Evolutionary conservation across 371 early-diverging fungal genomes (phyloP), one percentile per base, ranked within the genome.

Genomic region (Rhizopus delemar): DNA sequence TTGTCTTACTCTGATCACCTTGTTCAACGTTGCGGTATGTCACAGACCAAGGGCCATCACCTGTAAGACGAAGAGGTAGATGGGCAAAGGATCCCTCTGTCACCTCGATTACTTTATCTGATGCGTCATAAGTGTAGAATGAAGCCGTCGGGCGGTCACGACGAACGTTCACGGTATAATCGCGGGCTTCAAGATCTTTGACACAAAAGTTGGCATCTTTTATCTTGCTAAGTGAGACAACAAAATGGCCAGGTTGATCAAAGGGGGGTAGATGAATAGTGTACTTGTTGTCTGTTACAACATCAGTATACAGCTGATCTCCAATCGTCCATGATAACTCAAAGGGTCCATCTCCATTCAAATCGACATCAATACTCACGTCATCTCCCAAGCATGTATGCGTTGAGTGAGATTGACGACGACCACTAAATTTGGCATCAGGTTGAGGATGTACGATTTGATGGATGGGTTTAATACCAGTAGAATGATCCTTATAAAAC

Each of bases 401-500:
- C 5, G 70, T 48, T 8, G 68, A n/a, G 16, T 62, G 52, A 6
- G 34, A 15, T 34, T 29, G 51, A 8, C 50, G 46, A n/a, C 43
- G 43, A 5, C 43, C 34, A n/a, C 33, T 68, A 53, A 81, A 81
- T n/a, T 63, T 57, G 36, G 81, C 81, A 50, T 77, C 71, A 12
- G 81, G 81, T 56, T 81, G 81, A 59, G 81, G 81, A 61, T 78
- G 78, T 1, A 81, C 81, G 1, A 62, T 52, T 51, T 81, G 81
- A 8, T 70, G 62, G 52, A 77, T 67, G 1, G 70, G 55, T 12
- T 60, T 46, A 15, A 73, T 64, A 2, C 60, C 48, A 11, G 72
- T 60, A 11, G 66, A 43, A 5, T 62, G 71, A 7, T 70, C 65
- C 64, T 74, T 80, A 43, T 81, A 81, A 34, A 77, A 62, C 5